Base-by-base conservation (phyloP, 2,329 filamentous ascomycete genomes). In the Calonectria pteridis region DNA sequence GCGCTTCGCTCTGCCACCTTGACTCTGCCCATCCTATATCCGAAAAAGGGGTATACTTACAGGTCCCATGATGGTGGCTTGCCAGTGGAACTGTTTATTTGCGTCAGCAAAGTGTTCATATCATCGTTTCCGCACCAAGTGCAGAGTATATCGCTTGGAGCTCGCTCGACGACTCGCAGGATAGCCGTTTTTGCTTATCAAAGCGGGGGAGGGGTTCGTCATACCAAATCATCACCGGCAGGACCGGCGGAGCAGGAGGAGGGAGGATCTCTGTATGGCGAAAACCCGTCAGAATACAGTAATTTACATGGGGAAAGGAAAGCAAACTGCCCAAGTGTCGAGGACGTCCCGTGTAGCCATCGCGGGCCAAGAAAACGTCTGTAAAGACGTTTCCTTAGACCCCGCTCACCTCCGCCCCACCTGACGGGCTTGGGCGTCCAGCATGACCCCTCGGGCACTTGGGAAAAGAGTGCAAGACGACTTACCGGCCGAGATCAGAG, bases 31-130 rank as follows among this genome's bases (percentile, higher is more conserved):
- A 72, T 53, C 37, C 46, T 66, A 65, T 68, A 50, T 53, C 31
- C 46, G 69, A 69, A 62, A 40, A 40, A 66, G 51, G 72, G 58
- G 62, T 18, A 79, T 79, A 83, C 95, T 92, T 93, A 98, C 95
- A 85, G 97, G 97, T 87, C 97, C 97, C 97, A 99, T 99, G 86
- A 99, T 99, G 67, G 97, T 99, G 83, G 97, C 97, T 93, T 99
- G 97, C 97, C 97, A 99, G 93, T 98, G 97, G 85, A 99, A 99
- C 96, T 99, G 82, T 82, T 72, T 49, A 29, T 49, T 67, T 23
- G 51, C 20, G 80, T 85, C 72, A 84, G 80, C 63, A 26, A 62
- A 33, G 29, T 77, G 26, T 65, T 77, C 58, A 26, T 23, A 62
- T 70, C 28, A 11, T 23, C 18, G 31, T 35, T 55, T 64, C 37